A percentile compares a stretch with the other conserved stretches of the same genome.
Evolutionary conservation across 2,329 filamentous ascomycete species (phyloP).

Genomic region (Colletotrichum sp.): DNA sequence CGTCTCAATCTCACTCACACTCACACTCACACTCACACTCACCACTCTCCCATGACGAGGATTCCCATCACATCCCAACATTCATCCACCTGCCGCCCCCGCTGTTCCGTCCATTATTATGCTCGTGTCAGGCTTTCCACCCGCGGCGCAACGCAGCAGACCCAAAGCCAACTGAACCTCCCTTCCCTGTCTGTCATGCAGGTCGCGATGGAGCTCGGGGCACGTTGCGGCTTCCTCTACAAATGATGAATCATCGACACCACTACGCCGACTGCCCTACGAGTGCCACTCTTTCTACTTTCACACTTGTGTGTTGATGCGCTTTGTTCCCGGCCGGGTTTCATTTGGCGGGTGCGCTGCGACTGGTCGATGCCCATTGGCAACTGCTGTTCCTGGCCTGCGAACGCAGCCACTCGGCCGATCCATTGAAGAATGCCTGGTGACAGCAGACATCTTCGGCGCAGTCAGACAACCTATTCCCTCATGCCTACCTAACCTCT

Average conservation of each 20-base stretch:
- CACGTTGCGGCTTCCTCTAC: neutral
- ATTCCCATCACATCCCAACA: neutral
- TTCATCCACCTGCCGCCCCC: neutral
- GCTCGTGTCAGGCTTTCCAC: neutral
- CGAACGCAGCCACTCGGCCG: neutral
- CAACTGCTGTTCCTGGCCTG: neutral
- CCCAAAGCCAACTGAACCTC: neutral
- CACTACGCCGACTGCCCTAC: neutral
- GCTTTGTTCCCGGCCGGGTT: conserved; percentile 2
- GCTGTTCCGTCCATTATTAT: neutral
- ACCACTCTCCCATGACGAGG: neutral
- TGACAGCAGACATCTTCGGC: neutral
- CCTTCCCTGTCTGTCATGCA: conserved; percentile 13
- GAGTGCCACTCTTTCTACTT: neutral
- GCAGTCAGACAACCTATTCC: neutral
- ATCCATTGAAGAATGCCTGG: neutral
- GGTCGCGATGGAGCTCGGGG: conserved; percentile 1
- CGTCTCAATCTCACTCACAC: neutral
- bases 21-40: neutral
- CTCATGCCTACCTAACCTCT: neutral
- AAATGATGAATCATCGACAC: conserved; percentile 20
- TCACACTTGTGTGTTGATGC: neutral
- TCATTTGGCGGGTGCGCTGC: neutral
- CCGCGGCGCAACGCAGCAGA: neutral
- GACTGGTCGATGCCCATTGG: neutral